phyloP scores from a whole-genome alignment of 2,329 filamentous ascomycete species.

The Talaromyces piceae region DNA sequence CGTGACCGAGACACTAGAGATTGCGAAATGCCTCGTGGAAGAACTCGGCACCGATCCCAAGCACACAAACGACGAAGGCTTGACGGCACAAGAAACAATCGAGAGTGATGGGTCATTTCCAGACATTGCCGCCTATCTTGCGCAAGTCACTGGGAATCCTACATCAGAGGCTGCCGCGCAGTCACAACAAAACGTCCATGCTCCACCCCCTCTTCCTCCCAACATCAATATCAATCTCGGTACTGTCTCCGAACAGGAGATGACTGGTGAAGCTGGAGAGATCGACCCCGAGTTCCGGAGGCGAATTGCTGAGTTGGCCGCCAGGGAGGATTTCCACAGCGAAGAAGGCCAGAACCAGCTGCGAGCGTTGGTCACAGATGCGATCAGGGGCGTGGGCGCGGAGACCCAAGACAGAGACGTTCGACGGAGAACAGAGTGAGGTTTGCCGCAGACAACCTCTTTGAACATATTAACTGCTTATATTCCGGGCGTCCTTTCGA shows the following conservation, averaged over 20 bases:
- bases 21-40: constrained; percentile 72
- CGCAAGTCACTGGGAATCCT: constrained; percentile 27
- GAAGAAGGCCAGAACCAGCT: constrained; percentile 73
- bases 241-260: constrained; percentile 55
- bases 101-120: constrained; percentile 70
- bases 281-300: constrained; percentile 76
- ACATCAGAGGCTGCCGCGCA: constrained; percentile 18
- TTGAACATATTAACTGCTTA: not conserved
- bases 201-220: constrained; percentile 60
- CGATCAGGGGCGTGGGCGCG: constrained; percentile 59
- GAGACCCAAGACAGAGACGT: constrained; percentile 57
- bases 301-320: constrained; percentile 81
- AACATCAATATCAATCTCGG: constrained; percentile 73
- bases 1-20: constrained; percentile 72
- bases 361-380: constrained; percentile 71
- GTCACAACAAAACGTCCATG: constrained; percentile 29
- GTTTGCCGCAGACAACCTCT: not conserved
- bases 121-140: constrained; percentile 65
- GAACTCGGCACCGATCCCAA: constrained; percentile 65
- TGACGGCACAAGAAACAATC: constrained; percentile 76
- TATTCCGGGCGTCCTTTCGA: not conserved
- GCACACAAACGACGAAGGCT: constrained; percentile 63
- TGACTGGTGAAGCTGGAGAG: constrained; percentile 52
- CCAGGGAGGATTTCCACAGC: constrained; percentile 73
- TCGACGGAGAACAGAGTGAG: constrained; percentile 53